These are phyloP conservation scores for Hydrangea macrophylla DNA, from an alignment of 148 eudicot species.

Conservation along the genomic window DNA sequence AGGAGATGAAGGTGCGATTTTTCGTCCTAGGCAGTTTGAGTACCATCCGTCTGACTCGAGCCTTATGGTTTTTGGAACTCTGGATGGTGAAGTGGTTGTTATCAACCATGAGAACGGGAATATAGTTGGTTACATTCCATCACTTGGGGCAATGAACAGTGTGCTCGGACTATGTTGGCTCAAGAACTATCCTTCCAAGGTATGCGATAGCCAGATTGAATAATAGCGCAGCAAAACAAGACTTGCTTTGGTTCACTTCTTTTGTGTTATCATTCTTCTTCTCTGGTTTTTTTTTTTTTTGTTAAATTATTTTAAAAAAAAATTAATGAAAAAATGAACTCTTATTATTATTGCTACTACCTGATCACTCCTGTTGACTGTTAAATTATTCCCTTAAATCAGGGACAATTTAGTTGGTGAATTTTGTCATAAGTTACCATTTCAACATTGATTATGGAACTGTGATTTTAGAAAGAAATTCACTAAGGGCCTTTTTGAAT, in stretches of 20 bases:
- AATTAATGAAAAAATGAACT: too few species aligned
- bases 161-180: conserved; percentile 94
- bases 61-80: conserved; percentile 89
- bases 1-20: conserved; percentile 49
- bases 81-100: conserved; percentile 90
- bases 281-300: not conserved
- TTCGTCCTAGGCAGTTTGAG: conserved; percentile 93
- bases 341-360: not conserved
- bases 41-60: conserved; percentile 83
- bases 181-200: conserved; percentile 80
- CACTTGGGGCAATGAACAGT: conserved; percentile 68
- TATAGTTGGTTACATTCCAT: conserved; percentile 57
- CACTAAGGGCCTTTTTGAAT: too few species aligned
- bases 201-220: conserved; percentile 24
- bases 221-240: not conserved
- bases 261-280: too few species aligned
- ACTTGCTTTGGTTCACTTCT: not conserved
- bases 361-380: too few species aligned
- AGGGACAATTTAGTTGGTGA: not conserved
- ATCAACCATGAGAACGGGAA: conserved; percentile 86
- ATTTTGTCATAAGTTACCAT: too few species aligned
- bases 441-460: not conserved
- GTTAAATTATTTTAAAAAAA: too few species aligned
- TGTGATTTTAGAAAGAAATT: not conserved
- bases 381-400: not conserved